These are phyloP conservation scores for Calonectria naviculata DNA, from an alignment of 2,329 filamentous ascomycete species.

Conservation along the genomic window DNA sequence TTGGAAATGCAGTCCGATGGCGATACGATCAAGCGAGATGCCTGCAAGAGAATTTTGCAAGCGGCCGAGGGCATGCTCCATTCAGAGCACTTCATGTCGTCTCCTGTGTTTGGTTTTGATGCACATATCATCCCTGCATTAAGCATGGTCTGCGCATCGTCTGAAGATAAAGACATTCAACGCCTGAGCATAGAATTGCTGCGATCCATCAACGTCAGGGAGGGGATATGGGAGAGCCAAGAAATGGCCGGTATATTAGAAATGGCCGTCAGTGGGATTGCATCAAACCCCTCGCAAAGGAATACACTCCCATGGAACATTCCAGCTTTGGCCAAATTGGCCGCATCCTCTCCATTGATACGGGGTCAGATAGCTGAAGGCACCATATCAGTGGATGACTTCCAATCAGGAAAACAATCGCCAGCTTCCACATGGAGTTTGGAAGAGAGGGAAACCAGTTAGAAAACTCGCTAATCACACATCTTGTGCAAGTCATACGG, in stretches of 20 bases:
- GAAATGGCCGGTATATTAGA: background rate
- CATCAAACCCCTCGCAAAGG: background rate
- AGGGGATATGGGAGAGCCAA: background rate
- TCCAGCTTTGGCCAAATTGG: background rate
- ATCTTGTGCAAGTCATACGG: background rate
- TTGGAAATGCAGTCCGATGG: background rate
- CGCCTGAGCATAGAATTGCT: background rate
- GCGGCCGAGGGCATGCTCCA: background rate
- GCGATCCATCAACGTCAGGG: background rate
- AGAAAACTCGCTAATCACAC: too few relatives aligned
- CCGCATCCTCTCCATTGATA: background rate
- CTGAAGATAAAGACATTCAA: background rate
- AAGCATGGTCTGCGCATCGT: background rate
- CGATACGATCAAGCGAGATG: background rate
- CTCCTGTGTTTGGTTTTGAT: background rate
- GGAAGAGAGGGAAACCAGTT: too few relatives aligned
- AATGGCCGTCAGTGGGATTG: background rate
- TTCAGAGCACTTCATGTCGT: background rate
- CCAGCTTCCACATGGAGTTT: background rate
- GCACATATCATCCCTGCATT: background rate
- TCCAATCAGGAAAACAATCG: background rate
- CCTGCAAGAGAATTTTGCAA: background rate
- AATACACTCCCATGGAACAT: background rate
- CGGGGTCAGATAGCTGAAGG: background rate
- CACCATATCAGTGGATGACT: background rate